Base-by-base conservation (phyloP, 2,329 filamentous ascomycete species). In the Verticillium klebahnii region DNA sequence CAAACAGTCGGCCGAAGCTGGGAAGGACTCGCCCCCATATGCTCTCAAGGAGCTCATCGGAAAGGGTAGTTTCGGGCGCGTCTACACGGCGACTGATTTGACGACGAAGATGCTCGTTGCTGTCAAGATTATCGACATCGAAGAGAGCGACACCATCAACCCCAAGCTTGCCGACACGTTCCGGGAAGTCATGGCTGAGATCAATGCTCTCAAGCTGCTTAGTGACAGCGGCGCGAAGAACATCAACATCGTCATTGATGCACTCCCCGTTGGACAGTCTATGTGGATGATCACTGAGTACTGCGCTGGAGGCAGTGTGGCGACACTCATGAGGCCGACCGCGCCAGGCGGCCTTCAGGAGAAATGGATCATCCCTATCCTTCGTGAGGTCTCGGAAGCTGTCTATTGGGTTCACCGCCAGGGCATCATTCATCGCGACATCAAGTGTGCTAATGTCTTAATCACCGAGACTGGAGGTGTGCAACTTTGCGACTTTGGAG, bases 231-330 rank as follows among this genome's bases (percentile, higher is more conserved):
- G 87, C 57, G 91, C 91, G 19, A 84, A 85, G 67, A 94, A 94
- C 70, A 88, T 96, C 76, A 95, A 94, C 72, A 84, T 88, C 68
- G 89, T 94, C 59, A 88, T 93, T 68, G 91, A 93, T 67, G 90
- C 90, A 5, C 82, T 93, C 23, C 87, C 90, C 9, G 86, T 94
- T 40, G 89, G 90, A 52, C 88, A 90, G 67, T 86, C 91, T 63
- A 88, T 96, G 78, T 96, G 92, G 92, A 91, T 95, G 79, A 86
- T 95, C 61, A 93, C 90, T 63, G 91, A 95, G 75, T 93, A 93
- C 73, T 93, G 91, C 69, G 90, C 89, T 6, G 92, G 92, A 64
- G 92, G 92, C 57, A 95, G 91, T 72, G 89, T 96, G 72, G 89
- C 85, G 66, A 93, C 83, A 64, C 83, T 85, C 62, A 88, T 89